A percentile compares a stretch with the other conserved stretches of the same genome.
phyloP scores from a whole-genome alignment of 805 yeast genomes.

The Komagataella pastoris region DNA sequence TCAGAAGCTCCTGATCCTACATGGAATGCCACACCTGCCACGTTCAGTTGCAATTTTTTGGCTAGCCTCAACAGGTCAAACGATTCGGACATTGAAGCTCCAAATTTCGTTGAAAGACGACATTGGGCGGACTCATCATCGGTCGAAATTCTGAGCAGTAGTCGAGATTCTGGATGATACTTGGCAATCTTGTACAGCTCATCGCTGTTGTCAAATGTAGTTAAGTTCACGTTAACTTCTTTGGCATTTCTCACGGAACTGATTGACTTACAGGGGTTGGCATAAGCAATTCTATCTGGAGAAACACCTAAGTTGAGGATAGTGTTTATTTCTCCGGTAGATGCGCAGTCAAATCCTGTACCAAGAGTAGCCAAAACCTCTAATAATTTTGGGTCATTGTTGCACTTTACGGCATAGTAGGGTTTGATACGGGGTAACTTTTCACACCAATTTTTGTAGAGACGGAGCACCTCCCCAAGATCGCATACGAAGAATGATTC shows the following conservation, averaged over 20 bases:
- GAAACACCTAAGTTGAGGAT: slow-evolving; percentile 49
- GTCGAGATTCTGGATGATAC: slow-evolving; percentile 54
- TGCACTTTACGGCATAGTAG: slow-evolving; percentile 93
- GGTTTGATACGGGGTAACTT: slow-evolving; percentile 69
- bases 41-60: slow-evolving; percentile 41
- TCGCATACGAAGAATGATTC: slow-evolving; percentile 86
- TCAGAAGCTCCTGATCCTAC: slow-evolving; percentile 91
- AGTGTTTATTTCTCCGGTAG: slow-evolving; percentile 66
- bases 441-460: slow-evolving; percentile 48
- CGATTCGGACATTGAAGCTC: slow-evolving; percentile 53
- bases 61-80: slow-evolving; percentile 47
- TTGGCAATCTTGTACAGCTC: slow-evolving; percentile 65
- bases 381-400: slow-evolving; percentile 55
- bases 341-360: slow-evolving; percentile 86
- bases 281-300: slow-evolving; percentile 66
- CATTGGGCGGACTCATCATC: slow-evolving; percentile 85
- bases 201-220: slow-evolving; percentile 83
- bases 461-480: slow-evolving; percentile 53
- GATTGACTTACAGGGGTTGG: slow-evolving; percentile 88
- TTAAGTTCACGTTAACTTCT: slow-evolving; percentile 41
- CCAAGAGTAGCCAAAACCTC: slow-evolving; percentile 45
- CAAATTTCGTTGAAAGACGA: slow-evolving; percentile 78
- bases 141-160: slow-evolving; percentile 73
- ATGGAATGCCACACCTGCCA: slow-evolving; percentile 88
- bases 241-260: slow-evolving; percentile 68